Percentiles rank a stretch among this genome's conserved stretches.
These are phyloP conservation scores for Kuraishia ogatae DNA, from an alignment of 805 yeast species.

Conservation along the genomic window DNA sequence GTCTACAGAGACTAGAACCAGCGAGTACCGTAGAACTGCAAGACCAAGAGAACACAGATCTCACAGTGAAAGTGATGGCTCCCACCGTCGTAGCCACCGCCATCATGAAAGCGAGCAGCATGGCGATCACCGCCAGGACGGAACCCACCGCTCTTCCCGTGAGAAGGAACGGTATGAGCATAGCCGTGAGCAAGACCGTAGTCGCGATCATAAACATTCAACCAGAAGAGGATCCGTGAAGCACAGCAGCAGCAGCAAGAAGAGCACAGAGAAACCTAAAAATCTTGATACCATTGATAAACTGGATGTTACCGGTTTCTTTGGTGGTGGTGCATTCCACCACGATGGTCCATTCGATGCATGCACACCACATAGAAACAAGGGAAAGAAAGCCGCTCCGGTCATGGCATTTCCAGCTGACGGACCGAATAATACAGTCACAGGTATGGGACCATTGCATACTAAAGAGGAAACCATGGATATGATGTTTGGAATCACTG, in stretches of 20 bases:
- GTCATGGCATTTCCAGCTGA: conserved; percentile 92
- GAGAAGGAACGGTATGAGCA: conserved; percentile 12
- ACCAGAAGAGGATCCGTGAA: conserved; percentile 12
- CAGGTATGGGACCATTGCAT: conserved; percentile 49
- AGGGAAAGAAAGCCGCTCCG: conserved; percentile 67
- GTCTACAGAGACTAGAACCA: neutral
- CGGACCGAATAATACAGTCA: conserved; percentile 85
- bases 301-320: conserved; percentile 90
- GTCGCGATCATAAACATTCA: conserved; percentile 4
- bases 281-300: conserved; percentile 92
- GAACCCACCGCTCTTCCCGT: conserved; percentile 9
- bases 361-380: conserved; percentile 93
- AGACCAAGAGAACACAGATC: conserved; percentile 15
- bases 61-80: conserved; percentile 9
- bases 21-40: conserved; percentile 5
- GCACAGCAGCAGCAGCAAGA: conserved; percentile 9
- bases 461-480: conserved; percentile 58
- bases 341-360: conserved; percentile 99
- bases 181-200: conserved; percentile 8
- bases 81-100: neutral
- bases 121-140: conserved; percentile 1
- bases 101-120: neutral
- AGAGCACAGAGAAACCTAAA: conserved; percentile 45
- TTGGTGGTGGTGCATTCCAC: conserved; percentile 90
- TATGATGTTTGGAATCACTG: conserved; percentile 68